Base-by-base conservation (phyloP, 2,329 filamentous ascomycete genomes). In the Fusarium bactridioides region DNA sequence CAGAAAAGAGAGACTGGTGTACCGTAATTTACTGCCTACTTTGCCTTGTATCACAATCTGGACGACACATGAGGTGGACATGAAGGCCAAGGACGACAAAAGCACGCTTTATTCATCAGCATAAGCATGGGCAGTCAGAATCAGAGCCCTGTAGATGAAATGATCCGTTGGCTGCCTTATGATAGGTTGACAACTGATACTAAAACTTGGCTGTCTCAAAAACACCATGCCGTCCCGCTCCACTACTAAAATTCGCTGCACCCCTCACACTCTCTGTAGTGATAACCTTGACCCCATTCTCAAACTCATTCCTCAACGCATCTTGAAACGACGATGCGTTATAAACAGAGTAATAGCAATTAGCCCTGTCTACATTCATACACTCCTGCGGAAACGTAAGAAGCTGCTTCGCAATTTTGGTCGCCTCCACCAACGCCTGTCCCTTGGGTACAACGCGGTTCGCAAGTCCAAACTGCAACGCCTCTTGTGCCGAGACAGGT, bases 261-360 rank as follows among this genome's bases (percentile, higher is more conserved):
- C 64, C 63, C 19, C 54, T 61, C 3, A 67, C 55, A 10, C 64
- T 67, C 55, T 67, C 63, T 0, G 41, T 67, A 16, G 13, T 54
- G 0, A 67, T n/a, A 1, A 67, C 64, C 21, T 67, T 40, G 19
- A 67, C 25, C 1, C 64, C 64, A 33, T 62, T 48, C 19, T 61
- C 63, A 43, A 61, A 67, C n/a, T 67, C 64, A 25, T 67, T 67
- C n/a, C 55, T 67, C 12, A 67, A n/a, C 1, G 55, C 63, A 43
- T 67, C 64, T 10, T 67, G 29, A 47, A 67, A 67, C 3, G 64
- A 67, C 0, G 40, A 29, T 8, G 64, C 64, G 9, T 53, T 48
- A 12, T 67, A 67, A 1, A 21, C 25, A 4, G 64, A 48, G 15
- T 67, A 67, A 9, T 67, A 67, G 4, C 64, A 67, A 29, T 16